Percentiles rank a stretch among this genome's conserved stretches.
Conservation (phyloP, 768 basidiomycete species). For the Lactifluus pinguis region DNA sequence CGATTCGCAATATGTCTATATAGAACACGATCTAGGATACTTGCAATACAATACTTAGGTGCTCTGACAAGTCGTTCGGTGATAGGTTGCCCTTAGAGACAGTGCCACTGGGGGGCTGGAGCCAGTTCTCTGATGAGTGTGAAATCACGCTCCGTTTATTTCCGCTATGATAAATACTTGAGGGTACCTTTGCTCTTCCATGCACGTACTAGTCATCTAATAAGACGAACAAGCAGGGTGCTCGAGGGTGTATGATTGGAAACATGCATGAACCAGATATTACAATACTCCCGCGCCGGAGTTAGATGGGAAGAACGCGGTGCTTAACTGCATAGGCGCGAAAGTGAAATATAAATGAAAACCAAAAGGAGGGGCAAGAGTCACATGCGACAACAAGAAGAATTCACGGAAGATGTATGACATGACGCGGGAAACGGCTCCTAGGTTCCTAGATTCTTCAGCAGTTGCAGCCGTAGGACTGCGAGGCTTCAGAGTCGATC, state of each 20-base stretch:
- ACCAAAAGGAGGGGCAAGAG: conserved; percentile 8
- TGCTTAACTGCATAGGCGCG: conserved; percentile 10
- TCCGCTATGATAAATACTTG: background rate
- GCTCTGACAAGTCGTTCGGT: background rate
- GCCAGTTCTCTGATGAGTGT: background rate
- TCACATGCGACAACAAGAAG: conserved; percentile 6
- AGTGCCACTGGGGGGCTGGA: background rate
- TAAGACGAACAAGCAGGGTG: background rate
- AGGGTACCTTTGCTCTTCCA: background rate
- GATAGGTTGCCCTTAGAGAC: background rate
- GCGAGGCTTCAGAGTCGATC: conserved; percentile 86
- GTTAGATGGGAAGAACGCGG: conserved; percentile 4
- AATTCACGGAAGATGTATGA: background rate
- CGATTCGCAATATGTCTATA: background rate
- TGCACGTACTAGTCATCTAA: background rate
- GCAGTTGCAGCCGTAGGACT: conserved; percentile 90
- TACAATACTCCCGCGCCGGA: conserved; percentile 12
- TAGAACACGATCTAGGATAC: background rate
- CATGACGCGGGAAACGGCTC: background rate
- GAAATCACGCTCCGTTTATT: background rate
- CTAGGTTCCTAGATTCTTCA: conserved; percentile 27
- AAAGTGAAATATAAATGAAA: conserved; percentile 15
- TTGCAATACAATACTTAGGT: background rate
- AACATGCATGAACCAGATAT: conserved; percentile 12
- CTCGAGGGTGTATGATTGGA: background rate